phyloP scores from a whole-genome alignment of 2,329 filamentous ascomycete genomes.

The Stenocarpella maydis region DNA sequence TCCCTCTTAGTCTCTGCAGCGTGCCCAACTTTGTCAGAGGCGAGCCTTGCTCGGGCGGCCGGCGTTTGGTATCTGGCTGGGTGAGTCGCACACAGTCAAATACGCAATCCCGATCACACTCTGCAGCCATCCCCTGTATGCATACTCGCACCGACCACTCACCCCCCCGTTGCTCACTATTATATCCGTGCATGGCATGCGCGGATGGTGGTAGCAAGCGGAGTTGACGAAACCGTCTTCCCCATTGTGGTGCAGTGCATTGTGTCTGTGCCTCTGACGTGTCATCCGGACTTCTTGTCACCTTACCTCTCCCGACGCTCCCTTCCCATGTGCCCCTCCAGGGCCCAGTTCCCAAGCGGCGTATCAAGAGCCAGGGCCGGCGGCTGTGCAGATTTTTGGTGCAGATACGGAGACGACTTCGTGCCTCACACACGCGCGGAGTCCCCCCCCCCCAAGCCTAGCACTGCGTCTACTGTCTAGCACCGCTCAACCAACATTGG shows the following conservation, averaged over 20 bases:
- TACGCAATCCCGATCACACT: constrained; percentile 33
- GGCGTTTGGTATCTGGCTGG: constrained; percentile 22
- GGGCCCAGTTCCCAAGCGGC: constrained; percentile 13
- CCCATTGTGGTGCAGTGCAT: constrained; percentile 26
- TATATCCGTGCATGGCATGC: constrained; percentile 29
- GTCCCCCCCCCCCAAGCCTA: constrained; percentile 14
- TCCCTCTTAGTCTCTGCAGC: constrained; percentile 19
- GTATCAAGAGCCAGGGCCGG: constrained; percentile 24
- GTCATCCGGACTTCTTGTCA: constrained; percentile 35
- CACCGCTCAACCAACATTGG: constrained; percentile 10
- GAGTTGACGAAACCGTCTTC: constrained; percentile 25
- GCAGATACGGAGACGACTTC: constrained; percentile 21
- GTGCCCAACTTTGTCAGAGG: constrained; percentile 24
- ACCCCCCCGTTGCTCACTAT: constrained; percentile 19
- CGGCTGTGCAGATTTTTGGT: constrained; percentile 24
- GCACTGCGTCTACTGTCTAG: constrained; percentile 9
- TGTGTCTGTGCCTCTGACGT: constrained; percentile 42
- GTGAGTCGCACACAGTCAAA: constrained; percentile 28
- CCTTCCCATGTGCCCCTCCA: constrained; percentile 8
- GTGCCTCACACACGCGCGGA: constrained; percentile 34
- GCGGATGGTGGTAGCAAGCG: constrained; percentile 26
- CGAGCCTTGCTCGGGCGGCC: constrained; percentile 3
- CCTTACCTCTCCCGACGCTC: constrained; percentile 8
- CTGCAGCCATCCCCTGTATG: constrained; percentile 31
- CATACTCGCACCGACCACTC: constrained; percentile 21